Base-by-base conservation (phyloP, 2,329 filamentous ascomycete genomes). In the Cladosporium sp. region DNA sequence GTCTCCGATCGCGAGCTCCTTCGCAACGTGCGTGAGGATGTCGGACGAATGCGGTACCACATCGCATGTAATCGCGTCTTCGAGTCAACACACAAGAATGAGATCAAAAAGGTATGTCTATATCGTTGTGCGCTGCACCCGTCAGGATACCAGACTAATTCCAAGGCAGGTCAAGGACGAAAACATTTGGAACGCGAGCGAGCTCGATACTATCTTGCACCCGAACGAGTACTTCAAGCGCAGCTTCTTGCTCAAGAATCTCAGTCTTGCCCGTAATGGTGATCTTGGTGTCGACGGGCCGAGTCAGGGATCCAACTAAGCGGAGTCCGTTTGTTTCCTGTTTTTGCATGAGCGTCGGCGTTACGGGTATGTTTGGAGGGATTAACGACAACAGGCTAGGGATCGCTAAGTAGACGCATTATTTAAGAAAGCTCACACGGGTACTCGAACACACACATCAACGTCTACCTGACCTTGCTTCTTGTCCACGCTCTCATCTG, bases 191-290 rank as follows among this genome's bases (percentile, higher is more conserved):
- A 72, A 72, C 12, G 73, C 87, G 6, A 85, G 85, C 15, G 90
- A 96, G 72, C 80, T 96, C 42, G 93, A 97, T 75, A 97, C 93
- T 0, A 96, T 99, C 70, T 87, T 96, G 20, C 94, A 99, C 75
- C 94, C 94, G 11, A 99, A 99, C 73, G 92, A 93, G 64, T 99
- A 97, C 75, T 99, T 97, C 75, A 97, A 96, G 81, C 83, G 93
- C 58, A 96, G 92, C 72, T 97, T 91, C 73, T 69, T 95, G 66
- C 77, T 99, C 61, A 96, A 92, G 79, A 90, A 94, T 71, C 74
- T 95, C 25, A 86, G 79, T 1, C 73, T 72, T n/a, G 50, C 42
- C 19, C 63, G 70, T 55, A 69, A 58, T 55, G 72, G 72, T 12
- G 72, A 73, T 60, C 59, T 73, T 34, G 72, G 72, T 12, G 65